Base-by-base conservation (phyloP, 2,329 filamentous ascomycete genomes). In the Alternaria rosae region DNA sequence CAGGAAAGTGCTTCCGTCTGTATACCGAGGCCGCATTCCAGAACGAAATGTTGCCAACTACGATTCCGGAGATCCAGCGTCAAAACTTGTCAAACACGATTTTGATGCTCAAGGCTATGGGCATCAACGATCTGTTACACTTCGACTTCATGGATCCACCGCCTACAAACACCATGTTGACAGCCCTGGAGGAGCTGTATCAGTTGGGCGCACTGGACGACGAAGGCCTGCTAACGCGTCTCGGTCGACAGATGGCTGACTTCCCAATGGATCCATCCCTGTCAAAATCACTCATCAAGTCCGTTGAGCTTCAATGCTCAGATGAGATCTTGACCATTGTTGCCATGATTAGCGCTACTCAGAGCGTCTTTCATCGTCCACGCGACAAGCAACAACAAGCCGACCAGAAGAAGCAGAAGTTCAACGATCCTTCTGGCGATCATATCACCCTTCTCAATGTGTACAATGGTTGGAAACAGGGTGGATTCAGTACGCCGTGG, bases 141-240 rank as follows among this genome's bases (percentile, higher is more conserved):
- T 99, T 99, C 74, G 94, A 98, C 80, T 99, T 99, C 73, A 98
- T 99, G 94, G 95, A 99, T 73, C 94, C 95, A 0, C 95, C 95
- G 0, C 95, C 95, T 0, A 95, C 95, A 28, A 97, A 98, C 74
- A 98, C 95, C 12, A 97, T 98, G 93, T 86, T 99, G 66, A 97
- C 93, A 52, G 95, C 95, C 0, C 84, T 99, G 4, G 96, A 99
- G 80, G 95, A 98, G 76, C 85, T 99, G 0, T 99, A 99, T 75
- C 93, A 93, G 1, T 84, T 99, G 11, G 93, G 91, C 4, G 94
- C 94, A 0, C 85, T 99, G 0, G 95, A 99, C 67, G 94, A 99
- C 72, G 95, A 99, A 85, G 95, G 95, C 13, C 85, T 99, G 0
- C 83, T 99, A 3, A 99, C 95, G 0, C 89, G 95, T 7, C 86